Evolutionary conservation across 2,329 filamentous ascomycete species (phyloP).

Genomic region (Pseudomassariella vexata): DNA sequence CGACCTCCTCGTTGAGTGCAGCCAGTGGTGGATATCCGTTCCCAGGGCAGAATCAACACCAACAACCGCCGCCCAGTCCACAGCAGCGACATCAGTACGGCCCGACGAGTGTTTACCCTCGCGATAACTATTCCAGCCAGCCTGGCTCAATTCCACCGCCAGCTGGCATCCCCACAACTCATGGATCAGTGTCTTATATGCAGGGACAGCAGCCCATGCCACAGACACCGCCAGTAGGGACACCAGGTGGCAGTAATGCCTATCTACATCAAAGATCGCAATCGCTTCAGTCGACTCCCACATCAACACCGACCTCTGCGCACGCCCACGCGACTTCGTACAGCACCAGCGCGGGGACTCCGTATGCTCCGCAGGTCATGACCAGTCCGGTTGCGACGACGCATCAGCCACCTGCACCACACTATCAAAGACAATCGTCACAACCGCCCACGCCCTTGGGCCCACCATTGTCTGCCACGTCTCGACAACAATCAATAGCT

Average conservation of each 20-base stretch:
- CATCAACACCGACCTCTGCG: constrained; percentile 58
- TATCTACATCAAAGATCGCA: constrained; percentile 42
- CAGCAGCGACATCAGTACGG: constrained; percentile 48
- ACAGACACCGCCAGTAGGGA: constrained; percentile 44
- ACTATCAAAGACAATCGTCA: constrained; percentile 41
- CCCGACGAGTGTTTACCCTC: constrained; percentile 34
- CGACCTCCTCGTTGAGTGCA: constrained; percentile 36
- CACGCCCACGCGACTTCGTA: constrained; percentile 46
- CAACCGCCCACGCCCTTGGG: constrained; percentile 50
- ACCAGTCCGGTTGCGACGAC: constrained; percentile 45
- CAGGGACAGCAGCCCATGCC: constrained; percentile 36
- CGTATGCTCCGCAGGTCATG: constrained; percentile 34
- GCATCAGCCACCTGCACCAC: constrained; percentile 31
- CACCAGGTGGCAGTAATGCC: constrained; percentile 28
- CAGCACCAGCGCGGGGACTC: no score
- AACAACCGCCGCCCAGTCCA: constrained; percentile 41
- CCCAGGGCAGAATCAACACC: constrained; percentile 27
- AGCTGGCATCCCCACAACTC: constrained; percentile 25
- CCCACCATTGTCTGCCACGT: constrained; percentile 37
- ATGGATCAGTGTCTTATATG: constrained; percentile 29
- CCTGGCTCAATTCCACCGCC: constrained; percentile 22
- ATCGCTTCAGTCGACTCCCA: constrained; percentile 53
- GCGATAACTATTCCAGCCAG: constrained; percentile 37
- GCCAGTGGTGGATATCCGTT: constrained; percentile 44
- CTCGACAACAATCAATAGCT: constrained; percentile 34